A percentile compares a stretch with the other conserved stretches of the same genome.
Conservation (phyloP, 495 filamentous ascomycete species). For the Aspergillus hancockii region DNA sequence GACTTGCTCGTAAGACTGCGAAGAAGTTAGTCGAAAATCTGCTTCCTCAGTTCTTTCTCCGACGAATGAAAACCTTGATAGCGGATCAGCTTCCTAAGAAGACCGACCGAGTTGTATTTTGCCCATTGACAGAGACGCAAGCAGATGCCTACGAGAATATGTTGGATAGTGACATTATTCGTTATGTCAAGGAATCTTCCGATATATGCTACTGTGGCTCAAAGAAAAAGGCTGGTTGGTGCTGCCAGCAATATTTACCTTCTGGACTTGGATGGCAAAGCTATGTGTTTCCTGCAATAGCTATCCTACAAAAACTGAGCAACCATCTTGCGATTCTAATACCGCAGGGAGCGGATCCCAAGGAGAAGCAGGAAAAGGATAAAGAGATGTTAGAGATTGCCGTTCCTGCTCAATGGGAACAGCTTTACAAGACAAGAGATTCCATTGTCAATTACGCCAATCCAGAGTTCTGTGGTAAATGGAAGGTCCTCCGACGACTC, state of each 20-base stretch:
- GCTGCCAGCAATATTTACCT: slow-evolving; percentile 64
- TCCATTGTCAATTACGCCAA: slow-evolving; percentile 82
- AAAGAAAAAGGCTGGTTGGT: slow-evolving; percentile 76
- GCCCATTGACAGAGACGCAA: slow-evolving; percentile 82
- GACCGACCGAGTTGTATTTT: slow-evolving; percentile 91
- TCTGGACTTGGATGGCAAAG: slow-evolving; percentile 69
- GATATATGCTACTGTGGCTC: slow-evolving; percentile 72
- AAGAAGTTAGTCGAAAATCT: slow-evolving; percentile 84
- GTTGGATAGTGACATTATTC: slow-evolving; percentile 69
- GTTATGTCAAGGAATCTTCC: slow-evolving; percentile 63
- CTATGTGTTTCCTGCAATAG: slow-evolving; percentile 83
- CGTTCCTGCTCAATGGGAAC: slow-evolving; percentile 73
- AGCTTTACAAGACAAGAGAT: slow-evolving; percentile 73
- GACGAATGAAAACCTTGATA: slow-evolving; percentile 90
- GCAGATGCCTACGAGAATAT: slow-evolving; percentile 83
- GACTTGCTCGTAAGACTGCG: slow-evolving; percentile 77
- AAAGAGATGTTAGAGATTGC: slow-evolving; percentile 74
- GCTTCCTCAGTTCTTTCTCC: slow-evolving; percentile 87
- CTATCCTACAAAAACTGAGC: slow-evolving; percentile 78
- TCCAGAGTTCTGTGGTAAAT: slow-evolving; percentile 94
- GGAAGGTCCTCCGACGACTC: slow-evolving; percentile 87
- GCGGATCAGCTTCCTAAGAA: slow-evolving; percentile 96
- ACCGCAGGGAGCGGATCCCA: slow-evolving; percentile 63
- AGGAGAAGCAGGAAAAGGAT: slow-evolving; percentile 81
- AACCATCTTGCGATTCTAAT: slow-evolving; percentile 93